These are phyloP conservation scores for Microdochium bolleyi DNA, from an alignment of 2,329 filamentous ascomycete species.

Conservation along the genomic window DNA sequence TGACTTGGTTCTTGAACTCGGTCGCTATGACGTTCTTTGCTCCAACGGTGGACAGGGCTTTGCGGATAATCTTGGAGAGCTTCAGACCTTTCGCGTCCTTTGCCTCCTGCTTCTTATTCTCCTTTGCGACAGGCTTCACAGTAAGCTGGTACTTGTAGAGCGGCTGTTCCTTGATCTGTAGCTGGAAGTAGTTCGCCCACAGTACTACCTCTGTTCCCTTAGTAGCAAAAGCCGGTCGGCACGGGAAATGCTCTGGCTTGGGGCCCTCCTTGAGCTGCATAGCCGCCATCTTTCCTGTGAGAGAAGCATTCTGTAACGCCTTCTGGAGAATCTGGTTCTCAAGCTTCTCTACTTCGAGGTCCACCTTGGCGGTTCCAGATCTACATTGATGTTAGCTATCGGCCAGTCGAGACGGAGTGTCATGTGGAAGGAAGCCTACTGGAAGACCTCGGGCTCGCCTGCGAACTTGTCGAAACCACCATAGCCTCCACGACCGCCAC, in stretches of 20 bases:
- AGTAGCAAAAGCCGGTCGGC: slow-evolving; percentile 40
- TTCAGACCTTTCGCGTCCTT: slow-evolving; percentile 26
- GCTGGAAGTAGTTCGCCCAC: slow-evolving; percentile 47
- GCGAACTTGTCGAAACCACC: slow-evolving; percentile 12
- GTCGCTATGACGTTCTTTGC: slow-evolving; percentile 28
- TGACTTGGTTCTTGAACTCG: slow-evolving; percentile 42
- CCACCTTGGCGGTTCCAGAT: slow-evolving; percentile 4
- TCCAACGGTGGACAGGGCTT: slow-evolving; percentile 26
- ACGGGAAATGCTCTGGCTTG: slow-evolving; percentile 24
- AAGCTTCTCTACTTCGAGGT: slow-evolving; percentile 22
- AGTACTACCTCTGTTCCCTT: slow-evolving; percentile 32
- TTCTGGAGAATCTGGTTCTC: slow-evolving; percentile 30
- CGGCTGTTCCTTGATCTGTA: slow-evolving; percentile 26
- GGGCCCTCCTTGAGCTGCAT: slow-evolving; percentile 15
- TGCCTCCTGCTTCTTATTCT: slow-evolving; percentile 2
- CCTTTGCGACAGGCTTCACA: slow-evolving; percentile 13
- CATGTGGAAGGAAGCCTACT: slow-evolving; percentile 13
- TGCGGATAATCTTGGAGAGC: slow-evolving; percentile 30
- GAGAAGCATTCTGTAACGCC: slow-evolving; percentile 14
- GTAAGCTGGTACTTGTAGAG: slow-evolving; percentile 39
- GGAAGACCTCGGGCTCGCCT: slow-evolving; percentile 17
- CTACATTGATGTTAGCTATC: slow-evolving; percentile 3
- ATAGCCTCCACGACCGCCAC: slow-evolving; percentile 10
- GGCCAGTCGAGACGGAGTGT: not conserved
- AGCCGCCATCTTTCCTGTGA: slow-evolving; percentile 27